A percentile compares a stretch with the other conserved stretches of the same genome.
These are phyloP conservation scores for Umbelopsis ramanniana DNA, from an alignment of 192 early-diverging fungal genomes.

Conservation along the genomic window DNA sequence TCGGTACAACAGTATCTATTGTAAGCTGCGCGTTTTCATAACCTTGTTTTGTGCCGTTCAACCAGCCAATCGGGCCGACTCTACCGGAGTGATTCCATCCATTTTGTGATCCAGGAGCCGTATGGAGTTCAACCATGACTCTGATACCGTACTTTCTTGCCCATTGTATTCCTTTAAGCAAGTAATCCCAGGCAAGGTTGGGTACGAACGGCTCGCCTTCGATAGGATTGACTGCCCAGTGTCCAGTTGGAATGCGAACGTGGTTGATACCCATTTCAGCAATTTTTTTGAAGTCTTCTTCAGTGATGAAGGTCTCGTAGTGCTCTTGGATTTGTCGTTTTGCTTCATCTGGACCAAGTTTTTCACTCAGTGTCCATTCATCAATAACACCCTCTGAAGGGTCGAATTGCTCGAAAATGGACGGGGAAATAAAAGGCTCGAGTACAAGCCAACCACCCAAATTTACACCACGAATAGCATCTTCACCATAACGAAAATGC, in stretches of 20 bases:
- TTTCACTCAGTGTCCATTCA: constrained; percentile 66
- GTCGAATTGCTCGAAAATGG: constrained; percentile 48
- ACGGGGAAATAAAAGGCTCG: constrained; percentile 61
- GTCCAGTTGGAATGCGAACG: constrained; percentile 70
- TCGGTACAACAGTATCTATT: constrained; percentile 49
- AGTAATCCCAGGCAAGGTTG: constrained; percentile 56
- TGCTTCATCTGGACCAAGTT: constrained; percentile 59
- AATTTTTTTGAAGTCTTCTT: constrained; percentile 59
- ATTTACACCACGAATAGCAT: constrained; percentile 68
- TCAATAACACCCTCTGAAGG: constrained; percentile 48
- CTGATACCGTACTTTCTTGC: constrained; percentile 66
- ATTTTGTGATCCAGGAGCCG: constrained; percentile 75
- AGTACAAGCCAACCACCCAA: constrained; percentile 74
- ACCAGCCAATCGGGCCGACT: constrained; percentile 43
- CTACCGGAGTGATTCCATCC: constrained; percentile 64
- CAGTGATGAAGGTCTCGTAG: constrained; percentile 64
- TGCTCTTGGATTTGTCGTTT: constrained; percentile 53
- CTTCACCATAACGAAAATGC: constrained; percentile 42
- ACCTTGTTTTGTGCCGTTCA: constrained; percentile 46
- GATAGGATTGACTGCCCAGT: constrained; percentile 66
- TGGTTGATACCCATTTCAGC: constrained; percentile 65
- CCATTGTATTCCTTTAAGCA: constrained; percentile 62
- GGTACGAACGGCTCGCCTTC: constrained; percentile 65
- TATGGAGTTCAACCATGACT: constrained; percentile 73
- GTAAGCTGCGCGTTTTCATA: constrained; percentile 53